Conservation (phyloP, 306 rosid genomes). For the Abrus pulchellus region DNA sequence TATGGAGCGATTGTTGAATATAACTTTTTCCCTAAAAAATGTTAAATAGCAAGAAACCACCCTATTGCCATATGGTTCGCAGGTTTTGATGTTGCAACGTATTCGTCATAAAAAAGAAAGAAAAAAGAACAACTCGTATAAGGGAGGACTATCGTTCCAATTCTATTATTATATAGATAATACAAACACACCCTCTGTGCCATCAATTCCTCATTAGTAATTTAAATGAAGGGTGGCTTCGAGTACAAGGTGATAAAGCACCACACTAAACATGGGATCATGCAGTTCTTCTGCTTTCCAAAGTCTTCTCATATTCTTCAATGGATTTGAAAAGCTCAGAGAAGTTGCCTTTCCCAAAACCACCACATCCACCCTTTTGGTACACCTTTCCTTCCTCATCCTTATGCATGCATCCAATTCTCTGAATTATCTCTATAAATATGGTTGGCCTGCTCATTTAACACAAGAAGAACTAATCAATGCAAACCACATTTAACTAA, state of each 20-base stretch:
- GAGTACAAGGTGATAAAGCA: too few species aligned
- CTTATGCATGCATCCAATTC: conserved; percentile 89
- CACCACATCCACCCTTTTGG: conserved; percentile 97
- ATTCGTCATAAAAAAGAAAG: too few species aligned
- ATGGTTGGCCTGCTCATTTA: conserved; percentile 80
- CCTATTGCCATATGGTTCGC: not conserved
- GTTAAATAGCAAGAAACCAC: not conserved
- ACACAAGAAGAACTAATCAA: conserved; percentile 11
- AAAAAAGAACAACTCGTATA: not conserved
- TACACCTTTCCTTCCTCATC: conserved; percentile 77
- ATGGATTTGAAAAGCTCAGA: conserved; percentile 97
- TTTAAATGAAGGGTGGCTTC: not conserved
- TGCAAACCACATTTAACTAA: not conserved
- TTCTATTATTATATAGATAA: not conserved
- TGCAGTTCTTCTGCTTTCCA: conserved; percentile 59
- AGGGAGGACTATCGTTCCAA: not conserved
- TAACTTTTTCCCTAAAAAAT: not conserved
- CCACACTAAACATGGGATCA: conserved; percentile 8
- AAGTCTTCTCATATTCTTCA: conserved; percentile 91
- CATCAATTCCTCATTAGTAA: not conserved
- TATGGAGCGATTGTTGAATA: not conserved
- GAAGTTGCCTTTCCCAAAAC: conserved; percentile 97
- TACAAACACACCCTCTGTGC: not conserved
- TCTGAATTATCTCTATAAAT: conserved; percentile 92
- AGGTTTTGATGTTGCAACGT: conserved; percentile 44